Percentiles rank a stretch among this genome's conserved stretches.
phyloP scores from a whole-genome alignment of 2,329 filamentous ascomycete species.

The Nigrospora oryzae region DNA sequence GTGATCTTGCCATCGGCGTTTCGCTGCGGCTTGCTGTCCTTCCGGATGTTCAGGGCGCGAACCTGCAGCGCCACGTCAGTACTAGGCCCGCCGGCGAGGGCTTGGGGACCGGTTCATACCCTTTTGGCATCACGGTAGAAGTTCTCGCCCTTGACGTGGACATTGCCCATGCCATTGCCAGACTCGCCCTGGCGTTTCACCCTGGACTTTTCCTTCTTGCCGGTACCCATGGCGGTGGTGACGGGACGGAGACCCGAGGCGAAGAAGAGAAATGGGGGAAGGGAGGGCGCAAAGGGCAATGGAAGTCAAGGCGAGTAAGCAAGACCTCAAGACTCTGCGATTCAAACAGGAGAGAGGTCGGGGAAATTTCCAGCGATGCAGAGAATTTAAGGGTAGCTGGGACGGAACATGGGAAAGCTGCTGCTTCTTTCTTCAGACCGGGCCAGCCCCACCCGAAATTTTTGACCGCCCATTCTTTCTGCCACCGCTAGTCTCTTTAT shows the following conservation, averaged over 20 bases:
- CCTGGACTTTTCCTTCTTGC: conserved; percentile 84
- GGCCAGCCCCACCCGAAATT: neutral
- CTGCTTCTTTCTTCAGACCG: neutral
- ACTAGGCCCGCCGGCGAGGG: too few species aligned
- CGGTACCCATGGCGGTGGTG: conserved; percentile 62
- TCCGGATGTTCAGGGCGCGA: conserved; percentile 83
- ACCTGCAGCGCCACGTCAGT: conserved; percentile 35
- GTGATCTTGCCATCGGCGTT: conserved; percentile 80
- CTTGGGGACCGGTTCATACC: too few species aligned
- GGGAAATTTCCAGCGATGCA: neutral
- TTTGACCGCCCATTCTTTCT: conserved; percentile 7
- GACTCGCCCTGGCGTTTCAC: conserved; percentile 78
- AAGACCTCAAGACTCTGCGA: conserved; percentile 3
- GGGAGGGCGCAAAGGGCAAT: neutral
- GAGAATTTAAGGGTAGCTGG: neutral
- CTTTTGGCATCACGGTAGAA: conserved; percentile 86
- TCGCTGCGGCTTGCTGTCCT: conserved; percentile 70
- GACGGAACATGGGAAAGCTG: neutral
- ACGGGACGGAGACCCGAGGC: neutral
- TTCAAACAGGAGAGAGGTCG: neutral
- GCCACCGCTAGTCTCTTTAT: neutral
- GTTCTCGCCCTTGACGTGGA: conserved; percentile 93
- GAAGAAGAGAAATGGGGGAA: neutral
- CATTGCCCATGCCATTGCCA: conserved; percentile 82
- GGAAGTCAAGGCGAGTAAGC: conserved; percentile 2